A percentile compares a stretch with the other conserved stretches of the same genome.
Conservation (phyloP, 371 early-diverging fungal genomes). For the Syncephalis fuscata region DNA sequence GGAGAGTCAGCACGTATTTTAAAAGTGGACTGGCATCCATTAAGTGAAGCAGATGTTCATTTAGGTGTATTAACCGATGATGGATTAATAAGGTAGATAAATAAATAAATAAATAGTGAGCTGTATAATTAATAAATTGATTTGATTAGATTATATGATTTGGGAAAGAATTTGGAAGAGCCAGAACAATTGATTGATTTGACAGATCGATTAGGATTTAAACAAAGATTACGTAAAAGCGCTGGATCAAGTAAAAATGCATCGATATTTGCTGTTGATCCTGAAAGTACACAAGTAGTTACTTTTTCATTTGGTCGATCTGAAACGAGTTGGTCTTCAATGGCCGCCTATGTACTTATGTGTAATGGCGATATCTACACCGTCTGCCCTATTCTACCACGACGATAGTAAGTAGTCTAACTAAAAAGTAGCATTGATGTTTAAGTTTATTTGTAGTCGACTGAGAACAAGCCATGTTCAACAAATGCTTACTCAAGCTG, state of each 20-base stretch:
- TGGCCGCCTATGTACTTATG: constrained; percentile 28
- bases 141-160: constrained; percentile 23
- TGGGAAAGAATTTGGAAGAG: constrained; percentile 17
- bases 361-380: constrained; percentile 25
- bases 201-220: constrained; percentile 4
- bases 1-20: not conserved
- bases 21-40: constrained; percentile 8
- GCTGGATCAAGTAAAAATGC: not conserved
- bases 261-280: constrained; percentile 10
- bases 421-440: not conserved
- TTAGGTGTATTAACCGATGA: constrained; percentile 6
- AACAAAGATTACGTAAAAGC: not conserved
- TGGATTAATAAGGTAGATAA: constrained; percentile 4
- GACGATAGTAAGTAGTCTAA: constrained; percentile 17
- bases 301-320: constrained; percentile 29
- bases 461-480: not conserved
- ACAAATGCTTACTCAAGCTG: not conserved
- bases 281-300: constrained; percentile 20
- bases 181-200: constrained; percentile 27
- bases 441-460: not conserved
- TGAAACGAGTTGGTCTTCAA: constrained; percentile 23
- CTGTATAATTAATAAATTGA: not conserved
- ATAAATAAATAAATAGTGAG: not conserved
- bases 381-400: constrained; percentile 31
- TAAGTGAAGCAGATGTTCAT: constrained; percentile 3